Evolutionary conservation across 441 rosid species (phyloP).

Genomic region (Euphorbia schlechtendalii): DNA sequence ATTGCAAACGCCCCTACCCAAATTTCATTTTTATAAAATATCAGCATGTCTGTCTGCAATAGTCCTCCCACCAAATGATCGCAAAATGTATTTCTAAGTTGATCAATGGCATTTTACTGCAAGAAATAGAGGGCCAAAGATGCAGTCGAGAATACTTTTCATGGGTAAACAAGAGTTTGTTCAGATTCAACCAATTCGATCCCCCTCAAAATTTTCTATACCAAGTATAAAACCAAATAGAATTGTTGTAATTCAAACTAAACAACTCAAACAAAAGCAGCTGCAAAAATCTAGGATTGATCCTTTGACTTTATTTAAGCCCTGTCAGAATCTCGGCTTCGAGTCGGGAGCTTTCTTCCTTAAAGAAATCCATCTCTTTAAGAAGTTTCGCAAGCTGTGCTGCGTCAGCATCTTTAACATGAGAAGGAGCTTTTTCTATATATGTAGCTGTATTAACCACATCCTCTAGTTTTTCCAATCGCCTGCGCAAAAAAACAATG

Average conservation of each 20-base stretch:
- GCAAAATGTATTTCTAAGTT: no score
- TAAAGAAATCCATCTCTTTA: constrained; percentile 58
- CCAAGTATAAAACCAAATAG: not conserved
- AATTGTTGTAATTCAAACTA: no score
- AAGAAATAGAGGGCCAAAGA: no score
- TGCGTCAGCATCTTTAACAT: constrained; percentile 51
- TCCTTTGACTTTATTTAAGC: constrained; percentile 1
- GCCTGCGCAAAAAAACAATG: constrained; percentile 38
- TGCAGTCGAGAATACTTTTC: no score
- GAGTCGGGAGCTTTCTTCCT: constrained; percentile 40
- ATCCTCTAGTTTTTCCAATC: constrained; percentile 69
- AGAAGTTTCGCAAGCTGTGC: constrained; percentile 54
- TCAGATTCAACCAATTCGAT: no score
- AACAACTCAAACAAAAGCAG: not conserved
- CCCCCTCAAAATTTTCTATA: no score
- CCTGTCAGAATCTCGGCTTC: constrained; percentile 7
- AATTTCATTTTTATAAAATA: no score
- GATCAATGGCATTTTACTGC: no score
- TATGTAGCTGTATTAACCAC: constrained; percentile 58
- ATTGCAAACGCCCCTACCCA: no score
- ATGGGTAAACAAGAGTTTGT: no score
- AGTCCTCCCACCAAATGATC: no score
- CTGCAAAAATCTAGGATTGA: not conserved
- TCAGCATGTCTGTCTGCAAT: no score
- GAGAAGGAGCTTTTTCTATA: constrained; percentile 65